Percentiles rank a stretch among this genome's conserved stretches.
Evolutionary conservation across 2,329 filamentous ascomycete genomes (phyloP).

Genomic region (Epichloe hybrida): DNA sequence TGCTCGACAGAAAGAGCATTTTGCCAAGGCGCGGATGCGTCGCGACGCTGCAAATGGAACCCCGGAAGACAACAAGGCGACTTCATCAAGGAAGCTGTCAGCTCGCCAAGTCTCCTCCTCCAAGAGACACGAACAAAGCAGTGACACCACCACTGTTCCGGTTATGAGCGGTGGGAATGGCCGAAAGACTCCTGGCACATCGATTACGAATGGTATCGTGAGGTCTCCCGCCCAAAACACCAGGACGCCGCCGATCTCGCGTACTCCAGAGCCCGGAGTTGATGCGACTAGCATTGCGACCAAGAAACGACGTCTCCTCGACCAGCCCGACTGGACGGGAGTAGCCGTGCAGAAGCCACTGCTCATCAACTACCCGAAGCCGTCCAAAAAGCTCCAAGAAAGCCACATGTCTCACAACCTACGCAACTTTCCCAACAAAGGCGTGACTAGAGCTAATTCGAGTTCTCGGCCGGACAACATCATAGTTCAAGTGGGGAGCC

Average conservation of each 20-base stretch:
- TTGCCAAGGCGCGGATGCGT: slow-evolving; percentile 21
- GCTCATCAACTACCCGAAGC: slow-evolving; percentile 9
- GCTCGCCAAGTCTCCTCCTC: not conserved
- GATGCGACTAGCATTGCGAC: slow-evolving; percentile 7
- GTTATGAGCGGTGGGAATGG: slow-evolving; percentile 2
- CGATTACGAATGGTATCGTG: not conserved
- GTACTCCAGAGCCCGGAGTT: not conserved
- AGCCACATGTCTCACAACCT: not conserved
- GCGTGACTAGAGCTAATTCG: not conserved
- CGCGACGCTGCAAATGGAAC: not conserved
- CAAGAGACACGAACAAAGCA: not conserved
- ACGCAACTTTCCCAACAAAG: not conserved
- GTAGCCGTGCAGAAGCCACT: slow-evolving; percentile 18
- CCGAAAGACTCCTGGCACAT: not conserved
- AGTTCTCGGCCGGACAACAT: slow-evolving; percentile 6
- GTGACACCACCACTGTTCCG: not conserved
- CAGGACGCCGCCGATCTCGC: not conserved
- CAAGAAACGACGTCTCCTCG: slow-evolving; percentile 15
- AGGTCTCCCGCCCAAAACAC: not conserved
- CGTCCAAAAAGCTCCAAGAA: slow-evolving; percentile 4
- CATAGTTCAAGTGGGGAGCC: slow-evolving; percentile 16
- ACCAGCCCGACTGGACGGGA: slow-evolving; percentile 19
- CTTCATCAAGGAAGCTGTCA: not conserved
- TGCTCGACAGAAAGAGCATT: slow-evolving; percentile 24
- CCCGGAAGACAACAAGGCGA: not conserved